phyloP scores from a whole-genome alignment of 1,284 basidiomycete genomes.

The Gomphus bonarii region DNA sequence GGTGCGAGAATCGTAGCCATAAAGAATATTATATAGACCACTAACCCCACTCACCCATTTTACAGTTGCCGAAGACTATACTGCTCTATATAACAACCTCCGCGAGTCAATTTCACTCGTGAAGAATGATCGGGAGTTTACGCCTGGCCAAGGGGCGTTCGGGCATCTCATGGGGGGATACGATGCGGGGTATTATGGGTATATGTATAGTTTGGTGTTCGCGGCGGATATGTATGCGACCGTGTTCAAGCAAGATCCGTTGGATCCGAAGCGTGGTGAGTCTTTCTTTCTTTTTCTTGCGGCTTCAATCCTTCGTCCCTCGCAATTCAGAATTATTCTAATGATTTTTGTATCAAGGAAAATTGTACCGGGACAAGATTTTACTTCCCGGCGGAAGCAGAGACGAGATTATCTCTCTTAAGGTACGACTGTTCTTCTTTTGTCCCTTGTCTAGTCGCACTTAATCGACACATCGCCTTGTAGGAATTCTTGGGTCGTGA shows the following conservation, averaged over 20 bases:
- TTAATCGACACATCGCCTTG: background rate
- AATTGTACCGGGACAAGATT: slow-evolving; percentile 42
- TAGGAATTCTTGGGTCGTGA: slow-evolving; percentile 67
- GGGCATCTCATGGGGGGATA: slow-evolving; percentile 67
- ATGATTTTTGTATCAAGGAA: slow-evolving; percentile 1
- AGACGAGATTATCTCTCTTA: slow-evolving; percentile 47
- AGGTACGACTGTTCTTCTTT: slow-evolving; percentile 33
- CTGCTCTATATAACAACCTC: slow-evolving; percentile 62
- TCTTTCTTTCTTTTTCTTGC: background rate
- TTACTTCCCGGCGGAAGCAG: slow-evolving; percentile 44
- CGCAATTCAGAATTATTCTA: background rate
- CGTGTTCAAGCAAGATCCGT: slow-evolving; percentile 68
- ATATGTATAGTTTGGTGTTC: slow-evolving; percentile 65
- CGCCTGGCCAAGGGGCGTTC: slow-evolving; percentile 62
- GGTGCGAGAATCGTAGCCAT: slow-evolving; percentile 24
- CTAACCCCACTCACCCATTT: background rate
- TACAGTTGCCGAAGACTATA: slow-evolving; percentile 54
- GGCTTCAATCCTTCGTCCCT: background rate
- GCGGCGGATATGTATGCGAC: slow-evolving; percentile 73
- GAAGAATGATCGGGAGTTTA: slow-evolving; percentile 42
- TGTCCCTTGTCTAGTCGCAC: slow-evolving; percentile 2
- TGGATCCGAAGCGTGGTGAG: slow-evolving; percentile 47
- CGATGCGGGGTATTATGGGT: slow-evolving; percentile 76
- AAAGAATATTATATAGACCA: background rate
- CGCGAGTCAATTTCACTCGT: slow-evolving; percentile 59